Evolutionary conservation across 345 rosid species (phyloP).

Genomic region (Eutrema yunnanense): DNA sequence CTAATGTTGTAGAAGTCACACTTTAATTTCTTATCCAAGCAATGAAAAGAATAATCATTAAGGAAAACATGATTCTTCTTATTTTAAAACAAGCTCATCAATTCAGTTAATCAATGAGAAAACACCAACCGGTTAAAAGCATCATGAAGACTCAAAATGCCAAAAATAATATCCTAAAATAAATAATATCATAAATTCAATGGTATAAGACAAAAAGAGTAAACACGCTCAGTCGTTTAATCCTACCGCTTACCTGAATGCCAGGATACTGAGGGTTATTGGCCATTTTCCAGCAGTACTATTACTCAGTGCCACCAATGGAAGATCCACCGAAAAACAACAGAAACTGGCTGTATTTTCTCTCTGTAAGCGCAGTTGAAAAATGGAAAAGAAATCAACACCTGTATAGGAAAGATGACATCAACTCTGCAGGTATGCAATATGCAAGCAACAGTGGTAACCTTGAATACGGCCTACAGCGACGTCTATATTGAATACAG

Average conservation of each 20-base stretch:
- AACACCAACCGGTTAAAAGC: neutral
- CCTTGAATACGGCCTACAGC: neutral
- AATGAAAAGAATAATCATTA: neutral
- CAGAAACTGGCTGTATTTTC: neutral
- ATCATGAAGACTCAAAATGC: neutral
- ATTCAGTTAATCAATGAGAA: too few relatives aligned
- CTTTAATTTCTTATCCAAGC: neutral
- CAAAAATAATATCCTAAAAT: neutral
- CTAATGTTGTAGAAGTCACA: neutral
- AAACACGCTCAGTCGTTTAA: neutral
- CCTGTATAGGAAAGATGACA: conserved; percentile 4
- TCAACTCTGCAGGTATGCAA: neutral
- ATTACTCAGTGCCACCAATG: conserved; percentile 27
- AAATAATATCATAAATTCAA: neutral
- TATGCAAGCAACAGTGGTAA: neutral
- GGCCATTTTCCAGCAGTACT: conserved; percentile 45
- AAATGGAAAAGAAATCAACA: neutral
- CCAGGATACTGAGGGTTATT: conserved; percentile 69
- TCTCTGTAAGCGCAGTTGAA: neutral
- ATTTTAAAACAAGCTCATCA: too few relatives aligned
- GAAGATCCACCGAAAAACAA: neutral
- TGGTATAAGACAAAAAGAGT: neutral
- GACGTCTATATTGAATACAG: neutral
- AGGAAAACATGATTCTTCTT: too few relatives aligned
- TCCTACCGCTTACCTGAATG: conserved; percentile 46